Evolutionary conservation across 352 stramenopile genomes (phyloP).

Genomic region (Phytophthora pseudosyringae): DNA sequence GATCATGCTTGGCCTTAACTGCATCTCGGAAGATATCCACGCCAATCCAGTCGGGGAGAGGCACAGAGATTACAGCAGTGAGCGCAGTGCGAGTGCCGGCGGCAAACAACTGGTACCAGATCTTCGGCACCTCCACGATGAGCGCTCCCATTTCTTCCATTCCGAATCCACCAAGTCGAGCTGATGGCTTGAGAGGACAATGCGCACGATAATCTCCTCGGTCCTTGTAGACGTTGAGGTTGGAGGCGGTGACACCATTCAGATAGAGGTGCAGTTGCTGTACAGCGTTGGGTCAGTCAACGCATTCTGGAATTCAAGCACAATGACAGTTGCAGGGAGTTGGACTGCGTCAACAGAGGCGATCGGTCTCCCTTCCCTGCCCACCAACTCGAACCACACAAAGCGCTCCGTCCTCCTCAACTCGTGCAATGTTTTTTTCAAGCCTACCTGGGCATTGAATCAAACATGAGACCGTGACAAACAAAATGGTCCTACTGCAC

Average conservation of each 20-base stretch:
- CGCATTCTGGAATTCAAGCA: neutral
- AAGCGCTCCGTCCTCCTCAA: neutral
- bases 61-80: neutral
- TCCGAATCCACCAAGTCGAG: no score
- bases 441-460: no score
- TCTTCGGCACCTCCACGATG: no score
- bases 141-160: neutral
- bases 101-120: no score
- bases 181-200: no score
- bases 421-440: no score
- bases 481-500: no score
- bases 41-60: neutral
- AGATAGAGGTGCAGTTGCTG: neutral
- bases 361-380: neutral
- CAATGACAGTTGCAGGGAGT: neutral
- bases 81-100: no score
- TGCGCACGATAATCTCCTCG: no score
- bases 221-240: neutral
- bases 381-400: conserved; percentile 1
- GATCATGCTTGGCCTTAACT: neutral
- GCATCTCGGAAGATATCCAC: neutral
- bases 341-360: neutral
- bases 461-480: no score
- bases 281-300: neutral
- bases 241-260: neutral